These are phyloP conservation scores for Pisolithus sp. DNA, from an alignment of 768 basidiomycete genomes.

Conservation along the genomic window DNA sequence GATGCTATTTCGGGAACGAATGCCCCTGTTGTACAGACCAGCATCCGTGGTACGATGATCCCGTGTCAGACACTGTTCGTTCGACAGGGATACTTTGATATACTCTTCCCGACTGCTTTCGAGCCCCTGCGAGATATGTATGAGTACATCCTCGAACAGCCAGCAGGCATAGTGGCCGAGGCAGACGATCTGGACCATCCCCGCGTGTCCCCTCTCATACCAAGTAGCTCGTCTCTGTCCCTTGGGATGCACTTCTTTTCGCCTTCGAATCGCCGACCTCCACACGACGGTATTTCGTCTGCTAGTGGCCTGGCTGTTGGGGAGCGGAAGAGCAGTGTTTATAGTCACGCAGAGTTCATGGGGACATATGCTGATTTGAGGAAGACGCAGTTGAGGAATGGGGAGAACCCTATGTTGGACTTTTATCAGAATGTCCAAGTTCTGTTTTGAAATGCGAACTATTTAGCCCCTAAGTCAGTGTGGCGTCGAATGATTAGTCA, in stretches of 20 bases:
- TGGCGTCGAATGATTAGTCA: slow-evolving; percentile 3
- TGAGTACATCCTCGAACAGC: slow-evolving; percentile 69
- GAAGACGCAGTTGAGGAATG: slow-evolving; percentile 65
- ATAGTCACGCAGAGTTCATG: slow-evolving; percentile 85
- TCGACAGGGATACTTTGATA: slow-evolving; percentile 94
- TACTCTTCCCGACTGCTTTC: slow-evolving; percentile 96
- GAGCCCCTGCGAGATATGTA: slow-evolving; percentile 84
- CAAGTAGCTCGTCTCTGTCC: slow-evolving; percentile 42
- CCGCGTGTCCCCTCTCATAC: slow-evolving; percentile 48
- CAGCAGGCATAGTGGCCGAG: slow-evolving; percentile 25
- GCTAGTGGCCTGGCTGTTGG: slow-evolving; percentile 75
- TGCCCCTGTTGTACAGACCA: slow-evolving; percentile 94
- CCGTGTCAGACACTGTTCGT: slow-evolving; percentile 89
- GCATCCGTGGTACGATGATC: slow-evolving; percentile 76
- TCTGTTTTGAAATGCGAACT: slow-evolving; percentile 77
- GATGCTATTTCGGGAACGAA: slow-evolving; percentile 63
- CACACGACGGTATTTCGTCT: slow-evolving; percentile 64
- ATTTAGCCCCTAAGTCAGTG: background rate
- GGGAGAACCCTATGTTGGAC: slow-evolving; percentile 83
- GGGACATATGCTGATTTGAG: slow-evolving; percentile 73
- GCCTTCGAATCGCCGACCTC: slow-evolving; percentile 46
- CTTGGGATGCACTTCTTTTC: slow-evolving; percentile 68
- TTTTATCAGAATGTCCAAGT: slow-evolving; percentile 95
- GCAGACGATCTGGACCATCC: slow-evolving; percentile 20
- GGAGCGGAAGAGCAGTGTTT: slow-evolving; percentile 77